Conservation (phyloP, 129 eudicot genomes). For the Pulicaria dysenterica region DNA sequence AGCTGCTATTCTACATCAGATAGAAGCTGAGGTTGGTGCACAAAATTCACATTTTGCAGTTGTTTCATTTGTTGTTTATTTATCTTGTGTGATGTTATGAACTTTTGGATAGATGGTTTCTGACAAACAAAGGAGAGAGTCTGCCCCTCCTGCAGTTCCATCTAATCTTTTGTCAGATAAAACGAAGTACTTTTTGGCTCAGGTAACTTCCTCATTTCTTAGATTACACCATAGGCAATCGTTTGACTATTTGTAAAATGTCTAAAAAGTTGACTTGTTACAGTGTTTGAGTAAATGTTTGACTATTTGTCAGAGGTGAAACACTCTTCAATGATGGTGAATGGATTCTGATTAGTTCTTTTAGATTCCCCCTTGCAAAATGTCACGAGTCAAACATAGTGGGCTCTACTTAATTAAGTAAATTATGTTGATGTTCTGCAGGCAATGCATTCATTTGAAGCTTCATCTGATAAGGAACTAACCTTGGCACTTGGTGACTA, state of each 20-base stretch:
- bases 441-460: conserved; percentile 81
- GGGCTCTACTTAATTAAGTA: conserved; percentile 2
- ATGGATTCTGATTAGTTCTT: neutral
- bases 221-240: neutral
- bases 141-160: conserved; percentile 86
- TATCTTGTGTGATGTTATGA: conserved; percentile 9
- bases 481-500: conserved; percentile 86
- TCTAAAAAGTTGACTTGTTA: neutral
- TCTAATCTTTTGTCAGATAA: conserved; percentile 62
- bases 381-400: conserved; percentile 2
- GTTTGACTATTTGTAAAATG: conserved; percentile 8
- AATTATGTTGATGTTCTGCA: conserved; percentile 33
- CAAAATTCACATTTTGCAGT: neutral
- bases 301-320: neutral
- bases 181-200: conserved; percentile 88
- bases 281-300: neutral
- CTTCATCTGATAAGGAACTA: conserved; percentile 87
- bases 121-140: conserved; percentile 96
- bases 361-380: conserved; percentile 22
- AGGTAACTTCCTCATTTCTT: conserved; percentile 47
- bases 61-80: neutral
- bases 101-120: conserved; percentile 75
- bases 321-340: neutral
- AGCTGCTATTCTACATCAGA: conserved; percentile 88
- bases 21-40: conserved; percentile 86